phyloP scores from a whole-genome alignment of 2,329 filamentous ascomycete genomes.

The Aureobasidium mangrovei region DNA sequence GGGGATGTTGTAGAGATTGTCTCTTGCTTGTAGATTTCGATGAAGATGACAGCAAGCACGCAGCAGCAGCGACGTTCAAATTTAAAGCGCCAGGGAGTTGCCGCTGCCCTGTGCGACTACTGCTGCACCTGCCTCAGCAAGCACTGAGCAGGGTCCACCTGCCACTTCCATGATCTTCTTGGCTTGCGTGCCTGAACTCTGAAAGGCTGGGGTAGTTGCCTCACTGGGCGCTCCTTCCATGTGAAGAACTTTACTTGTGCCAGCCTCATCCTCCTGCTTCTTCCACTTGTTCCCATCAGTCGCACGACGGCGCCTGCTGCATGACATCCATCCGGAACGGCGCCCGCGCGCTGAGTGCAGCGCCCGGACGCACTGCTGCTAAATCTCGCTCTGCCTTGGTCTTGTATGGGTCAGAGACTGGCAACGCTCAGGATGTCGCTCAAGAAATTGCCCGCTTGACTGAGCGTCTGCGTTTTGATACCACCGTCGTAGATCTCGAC shows the following conservation, averaged over 20 bases:
- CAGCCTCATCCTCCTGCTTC: background rate
- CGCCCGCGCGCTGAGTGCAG: background rate
- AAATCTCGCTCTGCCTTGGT: slow-evolving; percentile 47
- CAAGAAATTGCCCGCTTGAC: slow-evolving; percentile 68
- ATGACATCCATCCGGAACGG: background rate
- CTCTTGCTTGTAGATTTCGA: slow-evolving; percentile 11
- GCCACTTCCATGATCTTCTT: slow-evolving; percentile 1
- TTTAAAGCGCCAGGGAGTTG: slow-evolving; percentile 1
- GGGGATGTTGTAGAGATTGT: background rate
- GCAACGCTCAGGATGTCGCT: slow-evolving; percentile 85
- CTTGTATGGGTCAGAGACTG: slow-evolving; percentile 90
- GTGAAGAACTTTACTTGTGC: background rate
- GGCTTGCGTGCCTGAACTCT: slow-evolving; percentile 8
- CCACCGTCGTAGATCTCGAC: slow-evolving; percentile 69
- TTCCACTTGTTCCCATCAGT: background rate
- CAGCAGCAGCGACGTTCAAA: slow-evolving; percentile 5
- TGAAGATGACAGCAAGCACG: slow-evolving; percentile 15
- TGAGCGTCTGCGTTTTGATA: slow-evolving; percentile 70
- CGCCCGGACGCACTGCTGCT: background rate
- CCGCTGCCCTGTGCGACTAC: slow-evolving; percentile 5
- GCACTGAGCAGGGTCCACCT: slow-evolving; percentile 4
- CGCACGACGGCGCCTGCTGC: background rate
- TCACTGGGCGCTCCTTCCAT: background rate
- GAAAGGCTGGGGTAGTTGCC: background rate
- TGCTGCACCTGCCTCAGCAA: background rate